phyloP scores from a whole-genome alignment of 148 eudicot species.

The Pharnaceum exiguum region DNA sequence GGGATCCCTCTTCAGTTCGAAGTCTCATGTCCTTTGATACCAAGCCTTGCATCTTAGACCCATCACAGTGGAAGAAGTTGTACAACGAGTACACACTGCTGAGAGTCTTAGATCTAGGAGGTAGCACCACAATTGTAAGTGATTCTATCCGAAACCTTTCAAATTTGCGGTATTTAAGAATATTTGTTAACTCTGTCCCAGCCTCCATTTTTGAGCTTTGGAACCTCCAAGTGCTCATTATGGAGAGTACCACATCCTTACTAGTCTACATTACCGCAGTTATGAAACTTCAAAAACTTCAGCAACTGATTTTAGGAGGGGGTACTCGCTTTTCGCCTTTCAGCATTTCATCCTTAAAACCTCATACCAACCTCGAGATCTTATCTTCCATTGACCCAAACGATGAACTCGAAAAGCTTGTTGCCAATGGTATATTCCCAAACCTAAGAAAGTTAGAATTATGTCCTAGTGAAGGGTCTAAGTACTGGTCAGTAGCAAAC shows the following conservation, averaged over 20 bases:
- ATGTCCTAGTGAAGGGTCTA: background rate
- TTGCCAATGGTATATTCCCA: background rate
- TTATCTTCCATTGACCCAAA: slow-evolving; percentile 8
- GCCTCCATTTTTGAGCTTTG: slow-evolving; percentile 3
- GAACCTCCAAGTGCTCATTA: slow-evolving; percentile 13
- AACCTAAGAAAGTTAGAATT: slow-evolving; percentile 1
- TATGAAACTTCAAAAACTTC: slow-evolving; percentile 4
- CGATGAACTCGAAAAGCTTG: background rate
- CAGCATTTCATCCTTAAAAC: background rate
- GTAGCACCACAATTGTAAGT: background rate
- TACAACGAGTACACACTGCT: background rate
- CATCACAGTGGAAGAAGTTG: slow-evolving; percentile 8
- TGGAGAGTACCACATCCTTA: background rate
- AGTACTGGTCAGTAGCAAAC: background rate
- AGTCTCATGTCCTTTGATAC: slow-evolving; percentile 9
- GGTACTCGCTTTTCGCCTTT: background rate
- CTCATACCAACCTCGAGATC: background rate
- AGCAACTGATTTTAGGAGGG: slow-evolving; percentile 8
- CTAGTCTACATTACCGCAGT: background rate
- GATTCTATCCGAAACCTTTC: background rate
- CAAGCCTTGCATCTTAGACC: background rate
- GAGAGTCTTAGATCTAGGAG: slow-evolving; percentile 20
- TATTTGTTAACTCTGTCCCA: slow-evolving; percentile 1
- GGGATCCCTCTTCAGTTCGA: slow-evolving; percentile 11
- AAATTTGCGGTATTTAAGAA: slow-evolving; percentile 14